Conservation (phyloP, 2,329 filamentous ascomycete species). For the Fusarium cyanostomum region DNA sequence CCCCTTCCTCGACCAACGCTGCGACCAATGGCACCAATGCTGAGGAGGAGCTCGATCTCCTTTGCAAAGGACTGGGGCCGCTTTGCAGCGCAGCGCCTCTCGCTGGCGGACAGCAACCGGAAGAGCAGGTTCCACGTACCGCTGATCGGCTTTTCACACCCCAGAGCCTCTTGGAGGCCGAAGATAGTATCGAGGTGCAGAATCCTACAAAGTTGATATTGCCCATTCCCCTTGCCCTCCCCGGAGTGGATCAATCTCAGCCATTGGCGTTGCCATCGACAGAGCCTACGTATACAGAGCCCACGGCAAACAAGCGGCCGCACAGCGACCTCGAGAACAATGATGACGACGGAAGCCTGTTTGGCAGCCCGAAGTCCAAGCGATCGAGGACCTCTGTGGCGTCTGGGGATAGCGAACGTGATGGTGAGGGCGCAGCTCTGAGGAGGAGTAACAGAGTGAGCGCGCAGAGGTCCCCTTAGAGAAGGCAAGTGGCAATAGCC, state of each 20-base stretch:
- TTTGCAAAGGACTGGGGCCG: no score
- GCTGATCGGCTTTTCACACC: background rate
- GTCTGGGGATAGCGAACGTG: background rate
- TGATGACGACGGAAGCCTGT: background rate
- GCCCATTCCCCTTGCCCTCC: no score
- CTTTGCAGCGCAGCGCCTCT: background rate
- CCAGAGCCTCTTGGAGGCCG: background rate
- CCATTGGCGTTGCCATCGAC: no score
- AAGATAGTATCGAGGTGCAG: background rate
- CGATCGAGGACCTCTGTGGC: background rate
- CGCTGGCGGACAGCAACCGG: background rate
- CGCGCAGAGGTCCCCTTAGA: slow-evolving; percentile 11
- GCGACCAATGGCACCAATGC: background rate
- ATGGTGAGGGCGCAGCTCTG: slow-evolving; percentile 10
- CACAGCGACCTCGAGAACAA: slow-evolving; percentile 2
- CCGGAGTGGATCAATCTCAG: background rate
- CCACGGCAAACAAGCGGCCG: background rate
- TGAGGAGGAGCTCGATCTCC: background rate
- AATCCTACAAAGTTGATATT: background rate
- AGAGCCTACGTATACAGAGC: background rate
- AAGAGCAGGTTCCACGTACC: background rate
- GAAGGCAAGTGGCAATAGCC: background rate
- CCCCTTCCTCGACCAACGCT: background rate
- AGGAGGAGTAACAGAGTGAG: slow-evolving; percentile 17
- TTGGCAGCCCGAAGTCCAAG: slow-evolving; percentile 6